Percentiles rank a stretch among this genome's conserved stretches.
phyloP scores from a whole-genome alignment of 768 basidiomycete species.

The Suillus bovinus region DNA sequence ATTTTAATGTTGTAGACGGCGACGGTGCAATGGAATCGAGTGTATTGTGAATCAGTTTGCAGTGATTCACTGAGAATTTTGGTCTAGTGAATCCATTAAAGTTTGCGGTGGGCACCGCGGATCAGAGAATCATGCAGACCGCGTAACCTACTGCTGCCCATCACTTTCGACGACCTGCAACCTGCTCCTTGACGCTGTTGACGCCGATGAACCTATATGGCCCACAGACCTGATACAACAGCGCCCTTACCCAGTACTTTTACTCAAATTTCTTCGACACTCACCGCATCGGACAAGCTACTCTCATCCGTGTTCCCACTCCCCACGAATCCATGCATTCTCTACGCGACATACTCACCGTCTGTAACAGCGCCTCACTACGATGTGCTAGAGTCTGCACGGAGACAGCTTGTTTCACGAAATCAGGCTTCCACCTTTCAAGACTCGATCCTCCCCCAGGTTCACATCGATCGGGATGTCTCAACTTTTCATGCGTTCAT shows the following conservation, averaged over 20 bases:
- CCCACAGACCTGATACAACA: conserved; percentile 27
- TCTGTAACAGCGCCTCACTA: conserved; percentile 26
- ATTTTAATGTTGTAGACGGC: neutral
- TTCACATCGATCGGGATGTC: conserved; percentile 44
- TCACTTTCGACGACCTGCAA: conserved; percentile 6
- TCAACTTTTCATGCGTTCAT: conserved; percentile 61
- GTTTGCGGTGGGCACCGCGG: neutral
- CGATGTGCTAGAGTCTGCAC: conserved; percentile 55
- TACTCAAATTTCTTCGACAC: conserved; percentile 28
- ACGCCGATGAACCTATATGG: conserved; percentile 23
- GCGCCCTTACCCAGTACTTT: conserved; percentile 16
- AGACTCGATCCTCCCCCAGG: conserved; percentile 52
- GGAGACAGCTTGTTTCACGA: conserved; percentile 46
- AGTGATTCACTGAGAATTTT: neutral
- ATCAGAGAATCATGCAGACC: conserved; percentile 2
- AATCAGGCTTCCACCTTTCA: conserved; percentile 41
- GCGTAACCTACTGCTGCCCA: conserved; percentile 2
- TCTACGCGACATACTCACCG: conserved; percentile 46
- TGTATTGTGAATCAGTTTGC: neutral
- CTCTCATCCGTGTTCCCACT: conserved; percentile 50
- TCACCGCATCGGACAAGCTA: conserved; percentile 40
- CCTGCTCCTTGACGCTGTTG: neutral
- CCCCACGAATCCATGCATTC: conserved; percentile 43
- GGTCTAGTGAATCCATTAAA: neutral
- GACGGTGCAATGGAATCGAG: neutral